A percentile compares a stretch with the other conserved stretches of the same genome.
phyloP scores from a whole-genome alignment of 1,284 basidiomycete species.

The Grifola frondosa region DNA sequence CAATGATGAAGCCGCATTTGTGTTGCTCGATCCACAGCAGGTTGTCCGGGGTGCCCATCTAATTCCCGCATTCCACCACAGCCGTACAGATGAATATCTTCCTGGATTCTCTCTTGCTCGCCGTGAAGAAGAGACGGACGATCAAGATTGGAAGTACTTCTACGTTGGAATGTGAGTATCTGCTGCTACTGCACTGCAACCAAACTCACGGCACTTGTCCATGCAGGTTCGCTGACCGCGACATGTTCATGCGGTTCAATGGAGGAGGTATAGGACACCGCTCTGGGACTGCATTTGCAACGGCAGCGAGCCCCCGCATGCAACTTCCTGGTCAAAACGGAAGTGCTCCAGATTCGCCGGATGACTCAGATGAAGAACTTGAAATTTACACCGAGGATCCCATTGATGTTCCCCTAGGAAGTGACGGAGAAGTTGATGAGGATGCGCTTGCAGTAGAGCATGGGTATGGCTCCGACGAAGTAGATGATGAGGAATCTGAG shows the following conservation, averaged over 20 bases:
- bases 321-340: too few species aligned
- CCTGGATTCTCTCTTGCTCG: constrained; percentile 20
- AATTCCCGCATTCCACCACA: constrained; percentile 34
- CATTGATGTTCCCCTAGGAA: too few species aligned
- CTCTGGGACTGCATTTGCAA: background rate
- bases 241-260: constrained; percentile 6
- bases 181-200: background rate
- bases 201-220: background rate
- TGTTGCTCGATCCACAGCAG: constrained; percentile 38
- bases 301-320: background rate
- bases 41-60: constrained; percentile 39
- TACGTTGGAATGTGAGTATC: constrained; percentile 9
- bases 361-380: too few species aligned
- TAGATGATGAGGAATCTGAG: too few species aligned
- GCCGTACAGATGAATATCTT: constrained; percentile 21
- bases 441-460: too few species aligned
- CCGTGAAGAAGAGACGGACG: background rate
- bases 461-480: too few species aligned
- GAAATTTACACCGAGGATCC: too few species aligned
- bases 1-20: constrained; percentile 32
- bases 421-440: too few species aligned
- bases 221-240: constrained; percentile 4
- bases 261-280: constrained; percentile 6
- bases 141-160: constrained; percentile 3
- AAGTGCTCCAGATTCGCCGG: too few species aligned